A percentile compares a stretch with the other conserved stretches of the same genome.
Conservation (phyloP, 208 protist species). For the Wallacemonas sp. region DNA sequence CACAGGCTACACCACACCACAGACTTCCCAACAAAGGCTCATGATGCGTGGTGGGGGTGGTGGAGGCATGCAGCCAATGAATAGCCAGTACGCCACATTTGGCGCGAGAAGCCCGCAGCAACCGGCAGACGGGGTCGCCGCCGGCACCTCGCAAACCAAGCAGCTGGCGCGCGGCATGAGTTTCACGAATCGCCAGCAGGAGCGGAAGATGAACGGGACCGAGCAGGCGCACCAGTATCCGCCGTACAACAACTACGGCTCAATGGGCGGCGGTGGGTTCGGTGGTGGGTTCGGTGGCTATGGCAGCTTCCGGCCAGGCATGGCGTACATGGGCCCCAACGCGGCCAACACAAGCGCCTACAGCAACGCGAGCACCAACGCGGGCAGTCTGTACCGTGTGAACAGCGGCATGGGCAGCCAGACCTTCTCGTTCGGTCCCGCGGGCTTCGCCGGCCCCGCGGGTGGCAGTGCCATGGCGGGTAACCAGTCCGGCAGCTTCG, state of each 20-base stretch:
- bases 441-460: constrained; percentile 6
- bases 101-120: background rate
- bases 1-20: background rate
- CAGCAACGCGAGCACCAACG: constrained; percentile 22
- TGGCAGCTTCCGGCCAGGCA: constrained; percentile 7
- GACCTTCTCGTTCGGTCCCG: constrained; percentile 17
- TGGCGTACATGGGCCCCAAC: background rate
- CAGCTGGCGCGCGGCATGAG: constrained; percentile 5
- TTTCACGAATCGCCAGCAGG: background rate
- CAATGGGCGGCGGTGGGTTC: constrained; percentile 7
- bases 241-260: constrained; percentile 7
- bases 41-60: constrained; percentile 5
- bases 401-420: constrained; percentile 28
- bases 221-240: constrained; percentile 9
- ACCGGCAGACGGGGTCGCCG: background rate
- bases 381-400: constrained; percentile 32
- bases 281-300: constrained; percentile 7
- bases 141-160: background rate
- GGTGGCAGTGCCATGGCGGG: background rate
- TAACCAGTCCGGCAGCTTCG: constrained; percentile 3
- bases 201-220: background rate
- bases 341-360: constrained; percentile 9
- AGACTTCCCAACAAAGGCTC: background rate
- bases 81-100: constrained; percentile 1
- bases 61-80: background rate